Evolutionary conservation across 805 yeast genomes (phyloP).

Genomic region (Zygotorulaspora chibaensis): DNA sequence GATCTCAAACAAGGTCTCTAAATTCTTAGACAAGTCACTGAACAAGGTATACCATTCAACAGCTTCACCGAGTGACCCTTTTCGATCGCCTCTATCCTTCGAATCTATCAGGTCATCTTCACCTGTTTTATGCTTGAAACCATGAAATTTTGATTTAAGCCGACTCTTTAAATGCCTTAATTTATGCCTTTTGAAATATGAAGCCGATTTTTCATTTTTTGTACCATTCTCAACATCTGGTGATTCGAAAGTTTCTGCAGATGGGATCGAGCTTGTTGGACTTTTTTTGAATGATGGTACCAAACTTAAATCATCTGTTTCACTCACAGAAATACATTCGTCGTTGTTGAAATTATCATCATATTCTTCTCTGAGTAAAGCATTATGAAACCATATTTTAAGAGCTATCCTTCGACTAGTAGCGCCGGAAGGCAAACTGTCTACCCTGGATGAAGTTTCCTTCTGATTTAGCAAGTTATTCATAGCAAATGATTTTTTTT

Average conservation of each 20-base stretch:
- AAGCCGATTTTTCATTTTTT: not conserved
- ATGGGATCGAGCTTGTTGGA: not conserved
- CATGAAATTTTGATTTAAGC: slow-evolving; percentile 6
- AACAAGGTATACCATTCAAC: slow-evolving; percentile 16
- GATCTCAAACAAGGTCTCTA: slow-evolving; percentile 18
- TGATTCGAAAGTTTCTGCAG: not conserved
- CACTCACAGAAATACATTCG: slow-evolving; percentile 12
- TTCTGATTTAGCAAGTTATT: slow-evolving; percentile 4
- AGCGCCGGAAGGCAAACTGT: not conserved
- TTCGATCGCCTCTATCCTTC: not conserved
- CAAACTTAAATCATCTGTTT: slow-evolving; percentile 11
- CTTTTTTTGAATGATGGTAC: slow-evolving; percentile 8
- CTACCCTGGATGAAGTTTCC: not conserved
- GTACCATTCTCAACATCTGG: slow-evolving; percentile 1
- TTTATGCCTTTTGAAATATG: slow-evolving; percentile 8
- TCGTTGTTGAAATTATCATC: slow-evolving; percentile 16
- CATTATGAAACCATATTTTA: slow-evolving; percentile 16
- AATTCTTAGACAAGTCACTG: slow-evolving; percentile 15
- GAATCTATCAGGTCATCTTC: not conserved
- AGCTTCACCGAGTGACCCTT: not conserved
- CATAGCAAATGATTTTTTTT: slow-evolving; percentile 2
- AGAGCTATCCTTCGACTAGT: slow-evolving; percentile 7
- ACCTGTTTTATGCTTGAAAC: slow-evolving; percentile 3
- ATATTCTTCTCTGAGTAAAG: slow-evolving; percentile 13
- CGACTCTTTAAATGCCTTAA: slow-evolving; percentile 9